phyloP scores from a whole-genome alignment of 768 basidiomycete species.

The Podaxis sp. region DNA sequence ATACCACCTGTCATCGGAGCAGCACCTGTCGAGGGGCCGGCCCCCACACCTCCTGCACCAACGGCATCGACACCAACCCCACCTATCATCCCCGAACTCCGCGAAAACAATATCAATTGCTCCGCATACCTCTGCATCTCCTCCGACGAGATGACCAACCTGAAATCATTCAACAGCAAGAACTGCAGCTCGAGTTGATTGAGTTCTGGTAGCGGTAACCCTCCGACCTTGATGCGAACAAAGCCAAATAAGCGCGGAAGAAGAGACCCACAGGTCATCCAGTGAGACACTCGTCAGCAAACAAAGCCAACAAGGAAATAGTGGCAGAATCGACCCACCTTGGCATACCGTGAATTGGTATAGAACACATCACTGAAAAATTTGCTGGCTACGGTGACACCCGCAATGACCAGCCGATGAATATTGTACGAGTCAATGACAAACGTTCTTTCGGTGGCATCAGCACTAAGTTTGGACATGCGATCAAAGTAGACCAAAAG shows the following conservation, averaged over 20 bases:
- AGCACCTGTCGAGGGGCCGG: neutral
- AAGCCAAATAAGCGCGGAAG: neutral
- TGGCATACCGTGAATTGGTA: constrained; percentile 97
- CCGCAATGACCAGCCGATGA: constrained; percentile 94
- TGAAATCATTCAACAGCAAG: constrained; percentile 93
- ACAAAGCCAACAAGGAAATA: neutral
- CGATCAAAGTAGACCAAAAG: constrained; percentile 97
- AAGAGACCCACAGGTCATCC: too few species aligned
- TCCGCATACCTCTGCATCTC: constrained; percentile 97
- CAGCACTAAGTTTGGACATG: constrained; percentile 70
- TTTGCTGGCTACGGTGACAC: constrained; percentile 98
- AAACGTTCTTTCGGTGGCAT: constrained; percentile 58
- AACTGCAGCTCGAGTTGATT: constrained; percentile 98
- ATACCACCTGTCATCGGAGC: neutral
- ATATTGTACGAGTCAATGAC: constrained; percentile 98
- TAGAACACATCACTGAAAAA: constrained; percentile 99
- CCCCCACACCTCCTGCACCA: neutral
- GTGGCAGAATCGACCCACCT: constrained; percentile 47
- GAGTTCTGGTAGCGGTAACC: constrained; percentile 86
- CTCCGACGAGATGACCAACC: constrained; percentile 78
- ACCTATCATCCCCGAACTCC: constrained; percentile 5
- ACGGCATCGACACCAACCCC: neutral
- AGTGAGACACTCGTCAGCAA: neutral
- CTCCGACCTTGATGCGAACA: constrained; percentile 75
- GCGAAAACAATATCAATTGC: constrained; percentile 75